Base-by-base conservation (phyloP, 2,329 filamentous ascomycete genomes). In the Cercospora zeina region DNA sequence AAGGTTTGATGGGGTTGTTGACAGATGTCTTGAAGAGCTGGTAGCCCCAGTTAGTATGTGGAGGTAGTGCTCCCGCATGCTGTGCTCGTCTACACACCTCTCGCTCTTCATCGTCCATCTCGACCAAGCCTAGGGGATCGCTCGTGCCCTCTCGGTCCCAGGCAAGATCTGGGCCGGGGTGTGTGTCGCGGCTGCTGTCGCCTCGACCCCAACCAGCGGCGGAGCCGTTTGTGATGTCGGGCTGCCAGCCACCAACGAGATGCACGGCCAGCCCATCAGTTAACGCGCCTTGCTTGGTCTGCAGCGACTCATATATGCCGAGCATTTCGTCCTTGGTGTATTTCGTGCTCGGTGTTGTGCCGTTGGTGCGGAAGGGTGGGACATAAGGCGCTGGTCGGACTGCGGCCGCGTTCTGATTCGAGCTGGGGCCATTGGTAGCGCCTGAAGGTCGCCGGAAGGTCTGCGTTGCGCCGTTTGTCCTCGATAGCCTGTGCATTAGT, bases 1-100 rank as follows among this genome's bases (percentile, higher is more conserved):
- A 75, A 19, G 90, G 90, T 77, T 97, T 97, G 69, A 97, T 81
- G 34, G 92, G 89, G 36, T 95, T 97, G 76, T 97, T 99, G 73
- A 99, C 92, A 67, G 96, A 95, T 55, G 85, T 85, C 55, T 86
- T 78, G 77, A 97, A 97, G 66, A 89, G 80, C 89, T 96, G 75
- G 13, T 55, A 54, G 63, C 59, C 56, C 10, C 11, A 42, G 54
- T 68, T 51, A 70, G 65, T 50, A 58, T 49, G 19, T 27, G 24
- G 30, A n/a, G 14, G 19, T 45, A 10, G 13, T 30, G 5, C 13
- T 21, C 24, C 47, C 24, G 3, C 19, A 30, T n/a, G 39, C n/a
- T 36, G 21, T 33, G 37, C 19, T 24, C 49, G 45, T 51, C 16
- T 45, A 67, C 69, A 21, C 73, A 87, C 86, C 78, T 88, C 85